phyloP scores from a whole-genome alignment of 1,284 basidiomycete genomes.

The Ceratobasidium papillatum region DNA sequence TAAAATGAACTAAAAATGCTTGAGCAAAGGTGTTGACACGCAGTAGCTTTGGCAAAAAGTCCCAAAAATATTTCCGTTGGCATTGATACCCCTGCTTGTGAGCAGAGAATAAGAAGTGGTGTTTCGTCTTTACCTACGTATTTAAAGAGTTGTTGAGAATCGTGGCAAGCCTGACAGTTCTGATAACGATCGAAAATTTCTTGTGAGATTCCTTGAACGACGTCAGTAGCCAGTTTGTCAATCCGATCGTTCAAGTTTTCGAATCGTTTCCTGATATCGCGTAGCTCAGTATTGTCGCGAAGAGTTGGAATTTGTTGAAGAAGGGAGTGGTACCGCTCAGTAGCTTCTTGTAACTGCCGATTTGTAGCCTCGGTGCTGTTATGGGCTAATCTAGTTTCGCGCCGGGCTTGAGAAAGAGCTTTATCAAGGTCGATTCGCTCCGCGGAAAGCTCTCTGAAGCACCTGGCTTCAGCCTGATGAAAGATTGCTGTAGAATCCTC shows the following conservation, averaged over 20 bases:
- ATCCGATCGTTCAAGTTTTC: background rate
- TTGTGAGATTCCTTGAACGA: background rate
- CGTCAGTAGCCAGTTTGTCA: background rate
- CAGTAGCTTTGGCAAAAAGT: background rate
- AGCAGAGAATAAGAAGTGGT: background rate
- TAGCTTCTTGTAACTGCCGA: background rate
- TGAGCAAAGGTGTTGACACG: background rate
- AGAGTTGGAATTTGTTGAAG: background rate
- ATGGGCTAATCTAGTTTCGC: background rate
- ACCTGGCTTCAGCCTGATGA: background rate
- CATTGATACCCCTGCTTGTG: background rate
- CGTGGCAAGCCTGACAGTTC: background rate
- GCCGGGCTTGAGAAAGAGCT: too few relatives aligned
- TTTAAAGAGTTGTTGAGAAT: background rate
- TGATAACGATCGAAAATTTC: background rate
- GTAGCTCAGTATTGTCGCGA: conserved; percentile 5
- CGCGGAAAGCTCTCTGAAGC: background rate
- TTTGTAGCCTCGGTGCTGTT: background rate
- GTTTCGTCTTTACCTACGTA: background rate
- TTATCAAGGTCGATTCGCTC: background rate
- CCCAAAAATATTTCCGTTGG: background rate
- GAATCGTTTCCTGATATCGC: background rate
- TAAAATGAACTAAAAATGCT: background rate
- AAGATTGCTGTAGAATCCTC: background rate
- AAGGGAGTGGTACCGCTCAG: background rate